These are phyloP conservation scores for Mycoemilia scoparia DNA, from an alignment of 192 early-diverging fungal species.

Conservation along the genomic window DNA sequence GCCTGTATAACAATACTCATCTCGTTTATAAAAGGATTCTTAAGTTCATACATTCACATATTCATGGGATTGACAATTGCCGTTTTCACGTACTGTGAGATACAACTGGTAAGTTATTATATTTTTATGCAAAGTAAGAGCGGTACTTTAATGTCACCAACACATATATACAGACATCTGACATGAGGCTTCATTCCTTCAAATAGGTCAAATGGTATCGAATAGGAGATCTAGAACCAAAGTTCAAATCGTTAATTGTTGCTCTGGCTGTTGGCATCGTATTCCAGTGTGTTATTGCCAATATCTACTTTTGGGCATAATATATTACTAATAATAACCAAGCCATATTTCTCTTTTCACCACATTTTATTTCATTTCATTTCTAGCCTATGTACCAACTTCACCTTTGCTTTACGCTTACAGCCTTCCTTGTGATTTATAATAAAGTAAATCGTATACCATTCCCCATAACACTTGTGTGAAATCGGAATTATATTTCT, in stretches of 20 bases:
- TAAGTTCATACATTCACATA: conserved; percentile 7
- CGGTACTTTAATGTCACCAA: neutral
- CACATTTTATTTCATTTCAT: too few species aligned
- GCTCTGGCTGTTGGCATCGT: conserved; percentile 11
- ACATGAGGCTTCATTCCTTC: neutral
- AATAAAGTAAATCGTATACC: too few species aligned
- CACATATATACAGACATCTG: neutral
- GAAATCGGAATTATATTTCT: too few species aligned
- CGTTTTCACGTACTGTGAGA: conserved; percentile 16
- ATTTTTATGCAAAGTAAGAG: neutral
- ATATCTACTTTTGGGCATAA: conserved; percentile 34
- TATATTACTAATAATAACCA: too few species aligned
- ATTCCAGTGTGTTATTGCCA: conserved; percentile 20
- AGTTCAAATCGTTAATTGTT: conserved; percentile 22
- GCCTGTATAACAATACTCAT: conserved; percentile 4
- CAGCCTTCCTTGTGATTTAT: too few species aligned
- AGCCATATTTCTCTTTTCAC: too few species aligned
- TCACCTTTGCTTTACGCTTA: too few species aligned
- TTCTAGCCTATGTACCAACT: too few species aligned
- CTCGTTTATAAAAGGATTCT: conserved; percentile 8
- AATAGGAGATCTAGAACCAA: conserved; percentile 32
- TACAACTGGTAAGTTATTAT: conserved; percentile 12
- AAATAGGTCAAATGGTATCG: conserved; percentile 30
- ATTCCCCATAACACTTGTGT: too few species aligned
- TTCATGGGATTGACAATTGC: conserved; percentile 11